phyloP scores from a whole-genome alignment of 768 basidiomycete genomes.

The Russula sp. region DNA sequence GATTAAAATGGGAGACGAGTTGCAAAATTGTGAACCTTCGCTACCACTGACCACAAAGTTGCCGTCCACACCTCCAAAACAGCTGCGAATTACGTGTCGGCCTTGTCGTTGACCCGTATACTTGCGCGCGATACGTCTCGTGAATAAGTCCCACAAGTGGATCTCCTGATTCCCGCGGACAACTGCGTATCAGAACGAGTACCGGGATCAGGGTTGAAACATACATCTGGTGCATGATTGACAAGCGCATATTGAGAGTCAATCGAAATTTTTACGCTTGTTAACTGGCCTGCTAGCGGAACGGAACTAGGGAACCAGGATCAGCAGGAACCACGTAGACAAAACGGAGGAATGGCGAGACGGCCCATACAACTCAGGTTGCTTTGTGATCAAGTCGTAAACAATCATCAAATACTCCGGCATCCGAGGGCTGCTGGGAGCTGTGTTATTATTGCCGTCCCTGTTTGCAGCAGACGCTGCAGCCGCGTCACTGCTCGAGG shows the following conservation, averaged over 20 bases:
- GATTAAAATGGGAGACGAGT: conserved; percentile 3
- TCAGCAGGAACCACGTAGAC: conserved; percentile 7
- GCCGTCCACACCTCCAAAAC: conserved; percentile 85
- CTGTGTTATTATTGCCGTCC: conserved; percentile 25
- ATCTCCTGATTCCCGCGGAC: conserved; percentile 57
- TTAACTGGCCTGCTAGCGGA: conserved; percentile 69
- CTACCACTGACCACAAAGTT: conserved; percentile 91
- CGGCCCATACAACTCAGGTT: conserved; percentile 55
- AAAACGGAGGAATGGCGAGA: neutral
- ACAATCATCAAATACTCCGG: conserved; percentile 63
- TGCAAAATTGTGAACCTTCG: conserved; percentile 59
- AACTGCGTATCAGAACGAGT: conserved; percentile 7
- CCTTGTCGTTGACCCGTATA: conserved; percentile 83
- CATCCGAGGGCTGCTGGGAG: conserved; percentile 31
- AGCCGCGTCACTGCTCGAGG: conserved; percentile 22
- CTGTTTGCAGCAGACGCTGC: conserved; percentile 19
- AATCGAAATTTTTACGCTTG: conserved; percentile 78
- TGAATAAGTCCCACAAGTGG: conserved; percentile 75
- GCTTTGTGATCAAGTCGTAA: conserved; percentile 65
- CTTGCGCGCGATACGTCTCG: conserved; percentile 63
- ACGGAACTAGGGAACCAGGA: conserved; percentile 43
- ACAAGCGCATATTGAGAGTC: conserved; percentile 85
- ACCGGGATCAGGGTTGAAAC: conserved; percentile 24
- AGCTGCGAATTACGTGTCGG: conserved; percentile 81
- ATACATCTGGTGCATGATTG: conserved; percentile 81